A percentile compares a stretch with the other conserved stretches of the same genome.
These are phyloP conservation scores for Cyclotella choctawhatcheeana DNA, from an alignment of 108 stramenopile species.

Conservation along the genomic window DNA sequence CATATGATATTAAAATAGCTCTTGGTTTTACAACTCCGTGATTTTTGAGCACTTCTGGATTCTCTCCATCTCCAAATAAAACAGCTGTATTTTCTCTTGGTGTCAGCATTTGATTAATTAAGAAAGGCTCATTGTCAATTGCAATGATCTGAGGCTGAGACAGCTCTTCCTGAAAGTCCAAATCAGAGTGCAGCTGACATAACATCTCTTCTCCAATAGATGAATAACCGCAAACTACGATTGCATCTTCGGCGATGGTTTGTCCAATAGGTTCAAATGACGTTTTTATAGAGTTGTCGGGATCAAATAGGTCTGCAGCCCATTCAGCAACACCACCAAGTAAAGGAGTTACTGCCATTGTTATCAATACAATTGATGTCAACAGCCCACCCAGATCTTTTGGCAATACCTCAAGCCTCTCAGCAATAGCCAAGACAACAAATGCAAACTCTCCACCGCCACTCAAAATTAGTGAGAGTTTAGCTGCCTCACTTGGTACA, in stretches of 20 bases:
- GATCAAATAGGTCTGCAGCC: conserved; percentile 39
- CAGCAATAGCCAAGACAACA: conserved; percentile 71
- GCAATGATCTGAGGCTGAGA: conserved; percentile 56
- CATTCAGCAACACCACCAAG: conserved; percentile 63
- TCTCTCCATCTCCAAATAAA: conserved; percentile 64
- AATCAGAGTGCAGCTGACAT: conserved; percentile 3
- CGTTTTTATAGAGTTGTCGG: neutral
- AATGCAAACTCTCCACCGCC: conserved; percentile 84
- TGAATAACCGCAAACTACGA: conserved; percentile 70
- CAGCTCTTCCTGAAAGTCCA: conserved; percentile 6
- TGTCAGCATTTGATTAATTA: conserved; percentile 46
- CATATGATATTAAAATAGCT: conserved; percentile 69
- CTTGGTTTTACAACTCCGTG: conserved; percentile 60
- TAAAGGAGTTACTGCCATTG: conserved; percentile 79
- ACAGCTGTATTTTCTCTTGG: conserved; percentile 45
- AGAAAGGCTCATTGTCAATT: conserved; percentile 57
- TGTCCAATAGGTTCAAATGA: conserved; percentile 1
- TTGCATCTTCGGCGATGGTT: conserved; percentile 60
- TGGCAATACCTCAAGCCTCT: conserved; percentile 62
- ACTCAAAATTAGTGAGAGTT: conserved; percentile 59
- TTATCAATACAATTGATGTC: conserved; percentile 70
- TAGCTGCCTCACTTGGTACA: conserved; percentile 54
- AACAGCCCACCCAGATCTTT: conserved; percentile 58
- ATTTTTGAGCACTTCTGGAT: conserved; percentile 56
- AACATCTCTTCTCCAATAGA: conserved; percentile 62